A percentile compares a stretch with the other conserved stretches of the same genome.
These are phyloP conservation scores for Tylopilus sp. DNA, from an alignment of 768 basidiomycete genomes.

Conservation along the genomic window DNA sequence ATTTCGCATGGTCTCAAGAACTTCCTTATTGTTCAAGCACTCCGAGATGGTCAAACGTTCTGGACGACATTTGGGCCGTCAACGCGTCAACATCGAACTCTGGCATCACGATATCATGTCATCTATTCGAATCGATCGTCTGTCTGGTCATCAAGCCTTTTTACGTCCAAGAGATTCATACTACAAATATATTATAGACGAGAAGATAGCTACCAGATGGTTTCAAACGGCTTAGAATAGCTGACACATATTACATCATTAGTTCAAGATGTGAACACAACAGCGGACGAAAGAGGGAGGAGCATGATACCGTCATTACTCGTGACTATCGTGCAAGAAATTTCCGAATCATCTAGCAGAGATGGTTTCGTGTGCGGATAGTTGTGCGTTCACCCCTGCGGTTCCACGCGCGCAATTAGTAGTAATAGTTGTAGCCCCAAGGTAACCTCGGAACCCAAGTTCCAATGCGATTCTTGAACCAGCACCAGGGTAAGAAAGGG, in stretches of 20 bases:
- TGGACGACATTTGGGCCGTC: no score
- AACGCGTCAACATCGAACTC: no score
- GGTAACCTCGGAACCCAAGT: constrained; percentile 23
- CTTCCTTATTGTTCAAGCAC: not conserved
- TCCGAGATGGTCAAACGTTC: no score
- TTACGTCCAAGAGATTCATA: not conserved
- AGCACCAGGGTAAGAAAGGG: constrained; percentile 22
- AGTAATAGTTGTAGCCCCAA: constrained; percentile 24
- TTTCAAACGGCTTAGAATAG: not conserved
- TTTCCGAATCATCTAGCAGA: constrained; percentile 10
- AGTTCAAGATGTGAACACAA: constrained; percentile 7
- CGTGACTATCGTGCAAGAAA: not conserved
- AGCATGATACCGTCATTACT: not conserved
- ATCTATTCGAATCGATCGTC: no score
- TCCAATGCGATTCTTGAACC: constrained; percentile 14
- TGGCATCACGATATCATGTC: no score
- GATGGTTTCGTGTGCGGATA: constrained; percentile 19
- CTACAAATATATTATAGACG: not conserved
- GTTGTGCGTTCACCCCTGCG: constrained; percentile 1
- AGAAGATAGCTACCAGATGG: no score
- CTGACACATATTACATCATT: constrained; percentile 12
- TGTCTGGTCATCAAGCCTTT: no score
- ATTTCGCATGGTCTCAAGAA: not conserved
- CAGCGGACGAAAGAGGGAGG: not conserved
- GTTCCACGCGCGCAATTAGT: constrained; percentile 14